Evolutionary conservation across 371 early-diverging fungal species (phyloP).

Genomic region (Actinomortierella ambigua): DNA sequence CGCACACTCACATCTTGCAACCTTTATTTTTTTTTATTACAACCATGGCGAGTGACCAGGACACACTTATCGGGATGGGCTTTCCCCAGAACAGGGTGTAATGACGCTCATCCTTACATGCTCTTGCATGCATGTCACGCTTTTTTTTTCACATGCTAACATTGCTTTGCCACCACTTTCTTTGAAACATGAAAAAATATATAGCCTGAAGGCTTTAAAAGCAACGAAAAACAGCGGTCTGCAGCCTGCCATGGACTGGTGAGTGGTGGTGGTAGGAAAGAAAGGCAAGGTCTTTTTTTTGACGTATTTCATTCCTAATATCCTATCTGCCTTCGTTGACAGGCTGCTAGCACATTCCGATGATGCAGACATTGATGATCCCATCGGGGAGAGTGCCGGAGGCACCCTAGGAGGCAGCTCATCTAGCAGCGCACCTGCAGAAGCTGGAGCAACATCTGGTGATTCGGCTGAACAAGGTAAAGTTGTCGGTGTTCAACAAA

Average conservation of each 20-base stretch:
- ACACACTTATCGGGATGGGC: slow-evolving; percentile 78
- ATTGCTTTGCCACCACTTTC: not conserved
- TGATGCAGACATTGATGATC: slow-evolving; percentile 71
- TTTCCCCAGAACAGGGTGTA: slow-evolving; percentile 77
- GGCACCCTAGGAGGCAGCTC: slow-evolving; percentile 39
- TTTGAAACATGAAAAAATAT: not conserved
- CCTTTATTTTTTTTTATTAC: not conserved
- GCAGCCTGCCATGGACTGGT: slow-evolving; percentile 92
- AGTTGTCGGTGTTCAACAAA: not conserved
- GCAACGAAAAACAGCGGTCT: slow-evolving; percentile 85
- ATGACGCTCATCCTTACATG: not conserved
- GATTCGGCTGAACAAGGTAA: slow-evolving; percentile 48
- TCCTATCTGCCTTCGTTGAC: slow-evolving; percentile 4
- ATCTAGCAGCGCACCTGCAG: slow-evolving; percentile 20
- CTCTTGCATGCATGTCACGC: not conserved
- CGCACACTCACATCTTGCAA: too few relatives aligned
- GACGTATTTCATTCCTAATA: not conserved
- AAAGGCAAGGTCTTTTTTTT: not conserved
- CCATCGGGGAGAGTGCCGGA: slow-evolving; percentile 40
- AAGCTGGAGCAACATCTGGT: slow-evolving; percentile 14
- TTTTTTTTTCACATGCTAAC: not conserved
- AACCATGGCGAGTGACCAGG: slow-evolving; percentile 62
- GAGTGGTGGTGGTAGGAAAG: slow-evolving; percentile 9
- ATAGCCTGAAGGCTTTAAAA: slow-evolving; percentile 61
- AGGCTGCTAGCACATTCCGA: slow-evolving; percentile 81